Evolutionary conservation across 2,329 filamentous ascomycete species (phyloP).

Genomic region (Cercospora sp.): DNA sequence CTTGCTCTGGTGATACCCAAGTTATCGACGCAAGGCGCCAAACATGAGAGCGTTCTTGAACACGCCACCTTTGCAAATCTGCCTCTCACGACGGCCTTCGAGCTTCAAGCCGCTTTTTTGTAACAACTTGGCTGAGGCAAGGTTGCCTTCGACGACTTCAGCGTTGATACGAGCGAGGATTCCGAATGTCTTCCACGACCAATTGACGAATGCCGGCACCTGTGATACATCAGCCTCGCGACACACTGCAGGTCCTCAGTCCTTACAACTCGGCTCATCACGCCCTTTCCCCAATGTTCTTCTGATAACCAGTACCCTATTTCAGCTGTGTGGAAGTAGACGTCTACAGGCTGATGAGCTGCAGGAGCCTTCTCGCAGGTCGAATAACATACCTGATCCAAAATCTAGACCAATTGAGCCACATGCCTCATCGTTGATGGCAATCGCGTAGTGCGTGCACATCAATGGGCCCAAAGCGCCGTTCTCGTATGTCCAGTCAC

Average conservation of each 20-base stretch:
- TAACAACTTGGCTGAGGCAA: slow-evolving; percentile 40
- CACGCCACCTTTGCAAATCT: slow-evolving; percentile 40
- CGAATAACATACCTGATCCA: slow-evolving; percentile 31
- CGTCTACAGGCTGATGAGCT: slow-evolving; percentile 28
- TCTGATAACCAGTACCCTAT: slow-evolving; percentile 48
- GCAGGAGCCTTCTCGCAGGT: background rate
- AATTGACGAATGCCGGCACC: slow-evolving; percentile 39
- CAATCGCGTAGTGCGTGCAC: slow-evolving; percentile 28
- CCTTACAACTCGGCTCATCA: slow-evolving; percentile 4
- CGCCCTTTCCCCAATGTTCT: slow-evolving; percentile 37
- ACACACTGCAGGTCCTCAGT: slow-evolving; percentile 22
- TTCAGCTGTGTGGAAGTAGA: slow-evolving; percentile 42
- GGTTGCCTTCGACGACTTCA: slow-evolving; percentile 37
- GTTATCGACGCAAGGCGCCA: slow-evolving; percentile 37
- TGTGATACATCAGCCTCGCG: background rate
- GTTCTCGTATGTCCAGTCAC: slow-evolving; percentile 23
- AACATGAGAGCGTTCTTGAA: slow-evolving; percentile 38
- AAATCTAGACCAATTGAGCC: slow-evolving; percentile 42
- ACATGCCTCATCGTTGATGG: slow-evolving; percentile 35
- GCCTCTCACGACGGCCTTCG: slow-evolving; percentile 41
- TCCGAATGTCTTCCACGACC: slow-evolving; percentile 39
- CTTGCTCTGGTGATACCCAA: background rate
- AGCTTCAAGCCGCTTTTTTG: slow-evolving; percentile 41
- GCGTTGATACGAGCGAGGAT: slow-evolving; percentile 37
- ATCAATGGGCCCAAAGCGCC: slow-evolving; percentile 24